Evolutionary conservation across 306 rosid species (phyloP), one percentile per base, ranked within the genome.

Genomic region (Dryas octopetala): DNA sequence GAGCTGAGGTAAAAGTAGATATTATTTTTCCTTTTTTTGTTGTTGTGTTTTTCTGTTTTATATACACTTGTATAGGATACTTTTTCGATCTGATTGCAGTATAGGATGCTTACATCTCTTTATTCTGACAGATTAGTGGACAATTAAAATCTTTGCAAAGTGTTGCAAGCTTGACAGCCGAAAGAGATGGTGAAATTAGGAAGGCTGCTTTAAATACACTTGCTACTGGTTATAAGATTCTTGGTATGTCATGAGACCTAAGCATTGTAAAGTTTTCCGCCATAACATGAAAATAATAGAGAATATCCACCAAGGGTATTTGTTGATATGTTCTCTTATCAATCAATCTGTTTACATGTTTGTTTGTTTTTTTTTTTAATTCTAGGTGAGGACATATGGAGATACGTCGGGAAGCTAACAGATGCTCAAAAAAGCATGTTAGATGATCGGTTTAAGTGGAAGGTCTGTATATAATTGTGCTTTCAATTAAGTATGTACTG

Each of bases 361-460:
- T 23, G 23, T 82, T 67, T 58, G 13, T 74, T 48, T 12, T 55
- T 63, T 60, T 46, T 78, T 69, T 57, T 47, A 23, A 23, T 23
- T 23, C 23, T 70, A 96, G 99, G 99, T 49, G 98, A 96, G 82
- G 99, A 96, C 86, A 93, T 96, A 62, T 96, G 99, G 99, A 91
- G 91, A 84, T 96, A 84, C 79, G 91, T 96, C 13, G 98, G 99
- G 74, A 96, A 92, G 83, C 89, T 96, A 66, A 90, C 99, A 50
- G 98, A 93, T 83, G 98, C 99, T 78, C 99, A 96, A 80, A 92
- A 79, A 82, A 92, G 99, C 93, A 92, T 96, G 98, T 73, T 96
- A 85, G 98, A 92, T 54, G 99, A 96, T 74, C 88, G 92, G 79
- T 92, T 96, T 83, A 96, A 96, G 87, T 96, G 97, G 97, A 96